These are phyloP conservation scores for Niveomyces coronatus DNA, from an alignment of 2,329 filamentous ascomycete genomes.

Conservation along the genomic window DNA sequence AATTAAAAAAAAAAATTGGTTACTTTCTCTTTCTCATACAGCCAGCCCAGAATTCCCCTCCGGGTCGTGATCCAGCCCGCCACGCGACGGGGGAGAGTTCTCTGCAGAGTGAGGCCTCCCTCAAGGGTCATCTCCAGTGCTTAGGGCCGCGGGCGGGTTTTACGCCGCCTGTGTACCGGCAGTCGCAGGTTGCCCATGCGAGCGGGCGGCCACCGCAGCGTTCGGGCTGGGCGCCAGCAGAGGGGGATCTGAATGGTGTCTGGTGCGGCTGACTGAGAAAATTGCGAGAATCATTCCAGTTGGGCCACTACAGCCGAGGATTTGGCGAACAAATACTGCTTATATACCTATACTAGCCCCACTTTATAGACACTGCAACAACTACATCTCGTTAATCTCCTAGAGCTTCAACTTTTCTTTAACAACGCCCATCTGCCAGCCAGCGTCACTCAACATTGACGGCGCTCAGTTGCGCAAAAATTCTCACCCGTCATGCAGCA, in stretches of 20 bases:
- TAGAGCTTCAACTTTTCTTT: neutral
- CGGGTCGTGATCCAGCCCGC: constrained; percentile 58
- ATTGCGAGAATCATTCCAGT: constrained; percentile 46
- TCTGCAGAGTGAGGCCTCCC: constrained; percentile 66
- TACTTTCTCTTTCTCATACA: constrained; percentile 45
- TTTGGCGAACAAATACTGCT: neutral
- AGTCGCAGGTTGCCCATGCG: constrained; percentile 57
- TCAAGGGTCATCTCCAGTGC: constrained; percentile 60
- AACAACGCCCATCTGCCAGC: too few relatives aligned
- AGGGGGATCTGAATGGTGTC: constrained; percentile 45
- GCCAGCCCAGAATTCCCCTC: constrained; percentile 46
- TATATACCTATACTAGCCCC: constrained; percentile 17
- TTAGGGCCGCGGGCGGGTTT: constrained; percentile 46
- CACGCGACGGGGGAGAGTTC: constrained; percentile 59
- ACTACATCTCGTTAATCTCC: neutral
- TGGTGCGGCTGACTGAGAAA: constrained; percentile 37
- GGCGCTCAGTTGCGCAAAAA: too few relatives aligned
- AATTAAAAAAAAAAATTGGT: constrained; percentile 28
- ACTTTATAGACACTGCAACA: neutral
- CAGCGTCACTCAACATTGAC: too few relatives aligned
- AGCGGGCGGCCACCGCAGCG: constrained; percentile 55
- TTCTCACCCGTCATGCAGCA: too few relatives aligned
- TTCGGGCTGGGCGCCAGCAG: constrained; percentile 57
- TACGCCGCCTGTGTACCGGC: constrained; percentile 26
- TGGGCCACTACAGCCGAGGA: constrained; percentile 52